These are phyloP conservation scores for Amesomyces nigricolor DNA, from an alignment of 2,329 filamentous ascomycete genomes.

Conservation along the genomic window DNA sequence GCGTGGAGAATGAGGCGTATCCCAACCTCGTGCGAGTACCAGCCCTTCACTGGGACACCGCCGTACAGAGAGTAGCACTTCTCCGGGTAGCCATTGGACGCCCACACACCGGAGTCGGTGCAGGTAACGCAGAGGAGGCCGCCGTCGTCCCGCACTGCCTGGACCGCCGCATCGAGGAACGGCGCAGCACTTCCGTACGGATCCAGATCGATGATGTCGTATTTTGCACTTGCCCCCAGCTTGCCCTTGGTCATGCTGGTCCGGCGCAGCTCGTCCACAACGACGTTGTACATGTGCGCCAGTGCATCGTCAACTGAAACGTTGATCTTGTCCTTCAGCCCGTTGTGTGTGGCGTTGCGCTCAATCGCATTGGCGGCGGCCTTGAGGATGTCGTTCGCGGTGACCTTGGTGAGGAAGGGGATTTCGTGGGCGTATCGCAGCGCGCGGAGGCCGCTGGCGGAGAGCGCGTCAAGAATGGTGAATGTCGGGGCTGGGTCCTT, in stretches of 20 bases:
- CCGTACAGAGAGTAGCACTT: slow-evolving; percentile 94
- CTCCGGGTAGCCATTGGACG: slow-evolving; percentile 87
- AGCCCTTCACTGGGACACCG: slow-evolving; percentile 77
- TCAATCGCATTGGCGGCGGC: slow-evolving; percentile 75
- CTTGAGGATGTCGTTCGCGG: slow-evolving; percentile 81
- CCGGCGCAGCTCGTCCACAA: slow-evolving; percentile 49
- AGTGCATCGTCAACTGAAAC: slow-evolving; percentile 78
- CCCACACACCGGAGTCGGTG: slow-evolving; percentile 92
- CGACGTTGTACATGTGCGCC: slow-evolving; percentile 78
- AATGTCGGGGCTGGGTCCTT: slow-evolving; percentile 46
- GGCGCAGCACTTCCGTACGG: slow-evolving; percentile 91
- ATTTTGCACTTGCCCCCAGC: slow-evolving; percentile 47
- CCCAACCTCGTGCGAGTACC: slow-evolving; percentile 82
- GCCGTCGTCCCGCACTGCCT: slow-evolving; percentile 75
- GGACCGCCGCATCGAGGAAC: slow-evolving; percentile 86
- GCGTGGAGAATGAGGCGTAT: slow-evolving; percentile 79
- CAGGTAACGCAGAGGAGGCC: slow-evolving; percentile 93
- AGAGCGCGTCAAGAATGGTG: slow-evolving; percentile 89
- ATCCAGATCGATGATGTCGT: slow-evolving; percentile 94
- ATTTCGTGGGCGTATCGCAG: slow-evolving; percentile 89
- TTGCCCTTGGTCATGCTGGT: slow-evolving; percentile 33
- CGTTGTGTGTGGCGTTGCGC: slow-evolving; percentile 80
- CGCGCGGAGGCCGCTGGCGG: slow-evolving; percentile 85
- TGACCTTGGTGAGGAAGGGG: slow-evolving; percentile 73
- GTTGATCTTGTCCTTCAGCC: slow-evolving; percentile 62